Evolutionary conservation across 768 basidiomycete species (phyloP), one percentile per base, ranked within the genome.

Genomic region (Boletus barrowsii): DNA sequence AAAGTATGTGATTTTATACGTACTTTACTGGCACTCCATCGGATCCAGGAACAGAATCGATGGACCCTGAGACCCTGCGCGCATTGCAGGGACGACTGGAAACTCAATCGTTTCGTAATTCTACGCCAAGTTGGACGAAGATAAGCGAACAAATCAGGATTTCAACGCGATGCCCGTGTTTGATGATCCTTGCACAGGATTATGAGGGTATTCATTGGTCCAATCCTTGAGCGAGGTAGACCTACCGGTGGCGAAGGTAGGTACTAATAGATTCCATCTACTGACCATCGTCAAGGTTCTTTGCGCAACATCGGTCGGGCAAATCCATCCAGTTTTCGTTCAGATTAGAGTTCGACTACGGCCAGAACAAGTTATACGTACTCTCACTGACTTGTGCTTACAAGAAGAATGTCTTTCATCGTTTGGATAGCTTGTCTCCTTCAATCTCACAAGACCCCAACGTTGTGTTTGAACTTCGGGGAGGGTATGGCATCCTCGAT

Each of bases 191-290:
- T 58, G 70, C 37, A 47, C 54, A 70, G 1, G 70, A 76, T 4
- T 82, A 81, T 44, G 83, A 85, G 64, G 82, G 82, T 58, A 54
- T 78, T 20, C 79, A 79, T 49, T 74, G 83, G 6, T 83, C 86
- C 49, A 78, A 86, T 55, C 74, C 79, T 0, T 70, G 69, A 41
- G 79, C 78, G 37, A 74, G 84, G 14, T 87, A 84, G 84, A 83
- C 83, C 29, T 73, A 74, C 49, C 65, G 76, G 37, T 22, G 83
- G 85, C 62, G 82, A 86, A 29, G 29, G 62, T 71, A 65, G 63
- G 76, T 75, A 22, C 35, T 5, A 13, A 7, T 11, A 24, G 6
- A 18, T 24, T 10, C 10, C 5, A 15, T 29, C 29, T 29, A 29
- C 29, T 29, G 29, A 29, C 8, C 29, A 29, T 9, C 29, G 29